Evolutionary conservation across 1,284 basidiomycete species (phyloP).

Genomic region (Moesziomyces parantarcticus): DNA sequence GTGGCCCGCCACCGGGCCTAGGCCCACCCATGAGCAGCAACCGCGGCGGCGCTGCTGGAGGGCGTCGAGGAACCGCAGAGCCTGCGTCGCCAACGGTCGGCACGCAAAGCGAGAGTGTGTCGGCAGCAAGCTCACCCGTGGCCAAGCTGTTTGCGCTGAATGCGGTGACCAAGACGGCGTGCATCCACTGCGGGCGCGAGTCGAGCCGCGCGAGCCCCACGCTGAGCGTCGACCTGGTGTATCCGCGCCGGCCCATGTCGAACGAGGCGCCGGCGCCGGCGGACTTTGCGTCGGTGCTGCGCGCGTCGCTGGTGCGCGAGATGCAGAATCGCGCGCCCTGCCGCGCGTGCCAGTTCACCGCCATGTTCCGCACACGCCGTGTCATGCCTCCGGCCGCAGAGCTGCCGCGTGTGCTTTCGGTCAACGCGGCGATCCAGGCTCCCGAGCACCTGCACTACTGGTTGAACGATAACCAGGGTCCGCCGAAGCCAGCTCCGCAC

Average conservation of each 20-base stretch:
- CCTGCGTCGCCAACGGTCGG: conserved; percentile 12
- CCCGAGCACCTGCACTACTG: conserved; percentile 82
- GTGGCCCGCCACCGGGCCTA: conserved; percentile 29
- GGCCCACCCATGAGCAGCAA: conserved; percentile 41
- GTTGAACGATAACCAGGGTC: conserved; percentile 73
- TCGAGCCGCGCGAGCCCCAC: conserved; percentile 67
- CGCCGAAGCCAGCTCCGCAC: conserved; percentile 8
- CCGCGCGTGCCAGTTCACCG: conserved; percentile 74
- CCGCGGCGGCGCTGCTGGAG: conserved; percentile 19
- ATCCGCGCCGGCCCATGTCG: conserved; percentile 77
- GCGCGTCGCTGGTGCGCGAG: conserved; percentile 81
- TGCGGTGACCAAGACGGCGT: conserved; percentile 72
- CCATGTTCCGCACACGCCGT: conserved; percentile 74
- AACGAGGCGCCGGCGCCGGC: conserved; percentile 72
- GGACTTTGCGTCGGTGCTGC: conserved; percentile 80
- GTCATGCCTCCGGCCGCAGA: conserved; percentile 72
- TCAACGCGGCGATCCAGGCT: conserved; percentile 85
- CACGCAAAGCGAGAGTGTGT: conserved; percentile 3
- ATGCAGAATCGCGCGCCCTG: conserved; percentile 87
- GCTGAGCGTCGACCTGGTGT: conserved; percentile 79
- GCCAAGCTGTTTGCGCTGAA: conserved; percentile 43
- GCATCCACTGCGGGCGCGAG: conserved; percentile 82
- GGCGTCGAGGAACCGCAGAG: conserved; percentile 15
- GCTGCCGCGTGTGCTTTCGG: conserved; percentile 84
- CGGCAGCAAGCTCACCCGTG: conserved; percentile 10